Base-by-base conservation (phyloP, 257 asterid species). In the Eucommia ulmoides region DNA sequence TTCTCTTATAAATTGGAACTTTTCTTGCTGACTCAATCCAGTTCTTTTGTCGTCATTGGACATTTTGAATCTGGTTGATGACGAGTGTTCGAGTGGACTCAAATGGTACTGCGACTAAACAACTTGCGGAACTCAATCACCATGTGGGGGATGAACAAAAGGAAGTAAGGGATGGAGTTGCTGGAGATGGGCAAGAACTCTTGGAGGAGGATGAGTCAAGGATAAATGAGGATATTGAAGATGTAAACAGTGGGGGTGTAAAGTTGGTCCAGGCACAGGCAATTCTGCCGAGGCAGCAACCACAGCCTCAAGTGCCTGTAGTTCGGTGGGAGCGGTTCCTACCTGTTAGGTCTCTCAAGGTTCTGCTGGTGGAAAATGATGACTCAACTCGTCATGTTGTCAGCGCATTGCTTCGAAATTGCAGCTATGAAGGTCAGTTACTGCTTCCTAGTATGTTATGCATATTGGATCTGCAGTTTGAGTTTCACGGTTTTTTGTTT, bases 321-420 rank as follows among this genome's bases (percentile, higher is more conserved):
- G 73, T 74, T 60, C 59, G 55, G n/a, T 74, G 81, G 81, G 81
- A 74, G 24, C 53, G 65, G 62, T 74, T 74, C 65, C 81, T 74
- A 61, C 81, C 81, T 53, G 54, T 74, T 38, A 74, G 75, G 50
- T 60, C 81, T 58, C 65, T 74, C 33, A 70, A 74, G 64, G 75
- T 74, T 70, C 67, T 74, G 25, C 69, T 74, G 54, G 81, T 74
- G 62, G 81, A 74, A 54, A 70, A 74, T 58, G 81, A 74, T 52
- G 70, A 74, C 49, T 74, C 78, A 50, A 74, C 81, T 22, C 73
- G 81, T 19, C 81, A 74, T 33, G 68, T 74, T 44, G 78, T 74
- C 54, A 67, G 78, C 61, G 81, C 81, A 5, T 65, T 74, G 65
- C 75, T 74, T 47, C 66, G 75, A 33, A 70, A 74, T 49, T 74